phyloP scores from a whole-genome alignment of 768 basidiomycete species.

The Kwoniella sp. region DNA sequence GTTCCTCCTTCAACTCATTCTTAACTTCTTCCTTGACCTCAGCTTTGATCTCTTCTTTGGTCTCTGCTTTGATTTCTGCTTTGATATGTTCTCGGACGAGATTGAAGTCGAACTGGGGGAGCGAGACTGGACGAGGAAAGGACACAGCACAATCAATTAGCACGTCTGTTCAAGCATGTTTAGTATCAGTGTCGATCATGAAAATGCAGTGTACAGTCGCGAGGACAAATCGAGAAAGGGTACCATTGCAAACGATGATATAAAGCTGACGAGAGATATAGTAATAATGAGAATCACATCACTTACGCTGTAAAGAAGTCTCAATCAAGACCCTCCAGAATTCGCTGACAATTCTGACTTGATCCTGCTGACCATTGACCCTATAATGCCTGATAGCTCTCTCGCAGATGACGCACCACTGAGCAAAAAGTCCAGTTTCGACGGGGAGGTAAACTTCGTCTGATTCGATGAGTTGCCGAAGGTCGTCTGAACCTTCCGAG shows the following conservation, averaged over 20 bases:
- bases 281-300: no score
- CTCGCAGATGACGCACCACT: background rate
- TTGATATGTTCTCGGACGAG: slow-evolving; percentile 1
- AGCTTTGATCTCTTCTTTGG: slow-evolving; percentile 1
- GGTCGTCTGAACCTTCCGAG: background rate
- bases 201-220: no score
- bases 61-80: slow-evolving; percentile 2
- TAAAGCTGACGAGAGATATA: no score
- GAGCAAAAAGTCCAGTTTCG: background rate
- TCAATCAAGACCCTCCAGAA: background rate
- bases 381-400: background rate
- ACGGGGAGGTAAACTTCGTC: background rate
- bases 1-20: background rate
- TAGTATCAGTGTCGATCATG: no score
- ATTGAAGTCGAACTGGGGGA: slow-evolving; percentile 1
- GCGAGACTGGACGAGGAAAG: background rate
- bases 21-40: slow-evolving; percentile 7
- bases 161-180: no score
- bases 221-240: no score
- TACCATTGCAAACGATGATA: no score
- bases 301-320: background rate
- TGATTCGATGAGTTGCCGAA: background rate
- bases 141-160: background rate
- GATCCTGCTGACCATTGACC: background rate
- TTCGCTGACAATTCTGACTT: background rate